Evolutionary conservation across 352 stramenopile genomes (phyloP).

Genomic region (Phytophthora agathidicida): DNA sequence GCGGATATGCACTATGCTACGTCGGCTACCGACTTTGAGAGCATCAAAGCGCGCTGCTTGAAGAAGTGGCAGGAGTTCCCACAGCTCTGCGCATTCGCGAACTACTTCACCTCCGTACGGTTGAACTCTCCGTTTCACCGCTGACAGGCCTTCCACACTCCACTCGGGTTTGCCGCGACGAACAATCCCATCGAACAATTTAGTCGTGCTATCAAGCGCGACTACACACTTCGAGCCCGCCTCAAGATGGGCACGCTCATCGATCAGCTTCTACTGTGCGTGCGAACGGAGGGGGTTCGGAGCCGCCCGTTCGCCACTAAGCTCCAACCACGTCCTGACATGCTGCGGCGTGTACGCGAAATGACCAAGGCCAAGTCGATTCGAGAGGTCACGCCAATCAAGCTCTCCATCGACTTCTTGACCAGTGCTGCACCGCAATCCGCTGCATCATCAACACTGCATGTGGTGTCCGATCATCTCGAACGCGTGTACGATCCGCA

Average conservation of each 20-base stretch:
- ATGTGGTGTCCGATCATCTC: neutral
- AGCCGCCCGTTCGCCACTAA: neutral
- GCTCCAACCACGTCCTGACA: neutral
- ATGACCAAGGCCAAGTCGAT: neutral
- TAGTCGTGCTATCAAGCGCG: slow-evolving; percentile 21
- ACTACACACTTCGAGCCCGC: slow-evolving; percentile 12
- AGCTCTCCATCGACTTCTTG: slow-evolving; percentile 3
- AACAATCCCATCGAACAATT: slow-evolving; percentile 10
- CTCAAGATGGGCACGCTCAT: slow-evolving; percentile 12
- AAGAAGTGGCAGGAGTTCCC: neutral
- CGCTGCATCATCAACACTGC: neutral
- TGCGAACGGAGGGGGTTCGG: neutral
- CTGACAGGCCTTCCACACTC: slow-evolving; percentile 22
- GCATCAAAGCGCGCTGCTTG: neutral
- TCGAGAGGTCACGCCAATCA: neutral
- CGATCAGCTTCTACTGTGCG: slow-evolving; percentile 3
- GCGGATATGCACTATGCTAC: slow-evolving; percentile 13
- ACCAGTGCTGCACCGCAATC: neutral
- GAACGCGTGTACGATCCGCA: neutral
- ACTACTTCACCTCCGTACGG: slow-evolving; percentile 1
- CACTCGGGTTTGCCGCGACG: slow-evolving; percentile 13
- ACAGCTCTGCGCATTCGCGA: neutral
- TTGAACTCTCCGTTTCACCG: neutral
- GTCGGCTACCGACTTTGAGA: neutral
- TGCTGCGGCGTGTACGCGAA: slow-evolving; percentile 1